Conservation (phyloP, 2,329 filamentous ascomycete species). For the Fusarium citri region DNA sequence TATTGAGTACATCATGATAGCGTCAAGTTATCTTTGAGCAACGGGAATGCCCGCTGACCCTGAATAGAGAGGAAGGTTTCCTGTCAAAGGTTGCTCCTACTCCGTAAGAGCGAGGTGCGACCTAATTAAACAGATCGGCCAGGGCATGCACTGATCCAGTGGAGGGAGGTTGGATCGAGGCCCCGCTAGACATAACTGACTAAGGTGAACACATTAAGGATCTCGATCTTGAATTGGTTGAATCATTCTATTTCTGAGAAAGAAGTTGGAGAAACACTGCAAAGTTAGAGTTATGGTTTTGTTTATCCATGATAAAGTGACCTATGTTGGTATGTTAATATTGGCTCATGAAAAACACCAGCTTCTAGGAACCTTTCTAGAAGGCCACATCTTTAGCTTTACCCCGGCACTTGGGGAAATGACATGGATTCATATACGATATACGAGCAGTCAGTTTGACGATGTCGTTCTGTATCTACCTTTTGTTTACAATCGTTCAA, state of each 20-base stretch:
- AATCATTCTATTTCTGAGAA: background rate
- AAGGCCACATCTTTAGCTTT: background rate
- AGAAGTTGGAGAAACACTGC: background rate
- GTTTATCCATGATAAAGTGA: background rate
- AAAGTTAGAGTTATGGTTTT: background rate
- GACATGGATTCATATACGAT: background rate
- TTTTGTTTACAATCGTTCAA: background rate
- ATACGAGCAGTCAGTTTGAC: background rate
- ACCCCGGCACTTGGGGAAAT: background rate
- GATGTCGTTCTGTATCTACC: too few species aligned
- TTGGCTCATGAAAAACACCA: background rate
- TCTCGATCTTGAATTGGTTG: background rate
- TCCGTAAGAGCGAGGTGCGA: background rate
- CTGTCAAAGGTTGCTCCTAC: background rate
- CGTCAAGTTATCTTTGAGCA: background rate
- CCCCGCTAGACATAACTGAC: constrained; percentile 8
- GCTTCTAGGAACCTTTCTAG: background rate
- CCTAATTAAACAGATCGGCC: constrained; percentile 16
- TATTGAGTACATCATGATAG: constrained; percentile 44
- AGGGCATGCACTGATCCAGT: background rate
- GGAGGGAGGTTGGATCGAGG: constrained; percentile 8
- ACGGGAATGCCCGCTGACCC: constrained; percentile 6
- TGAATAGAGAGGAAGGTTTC: background rate
- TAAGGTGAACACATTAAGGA: background rate
- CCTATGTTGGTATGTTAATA: background rate